phyloP scores from a whole-genome alignment of 768 basidiomycete species.

The Lentinula aciculospora region DNA sequence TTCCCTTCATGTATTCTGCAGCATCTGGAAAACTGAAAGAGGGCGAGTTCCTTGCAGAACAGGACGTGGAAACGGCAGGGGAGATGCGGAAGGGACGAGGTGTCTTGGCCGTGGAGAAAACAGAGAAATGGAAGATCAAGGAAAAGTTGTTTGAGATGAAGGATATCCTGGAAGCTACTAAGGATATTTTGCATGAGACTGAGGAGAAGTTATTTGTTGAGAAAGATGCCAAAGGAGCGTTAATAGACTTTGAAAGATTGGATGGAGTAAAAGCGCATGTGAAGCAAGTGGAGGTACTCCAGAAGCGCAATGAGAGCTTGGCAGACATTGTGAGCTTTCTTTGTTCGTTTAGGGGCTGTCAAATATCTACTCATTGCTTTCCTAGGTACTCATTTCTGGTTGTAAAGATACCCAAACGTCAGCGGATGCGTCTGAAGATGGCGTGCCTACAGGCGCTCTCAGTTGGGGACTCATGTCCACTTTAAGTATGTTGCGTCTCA shows the following conservation, averaged over 20 bases:
- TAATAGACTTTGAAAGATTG: not conserved
- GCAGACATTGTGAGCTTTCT: slow-evolving; percentile 1
- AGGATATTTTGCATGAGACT: slow-evolving; percentile 3
- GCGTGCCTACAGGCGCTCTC: slow-evolving; percentile 42
- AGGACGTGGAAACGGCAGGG: not conserved
- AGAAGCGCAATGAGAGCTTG: slow-evolving; percentile 4
- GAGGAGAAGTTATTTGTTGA: slow-evolving; percentile 4
- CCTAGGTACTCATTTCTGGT: slow-evolving; percentile 34
- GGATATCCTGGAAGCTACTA: slow-evolving; percentile 5
- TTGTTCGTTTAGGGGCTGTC: not conserved
- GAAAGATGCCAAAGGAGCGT: not conserved
- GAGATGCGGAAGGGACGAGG: not conserved
- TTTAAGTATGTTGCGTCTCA: slow-evolving; percentile 9
- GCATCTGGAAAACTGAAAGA: slow-evolving; percentile 6
- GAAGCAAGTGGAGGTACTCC: not conserved
- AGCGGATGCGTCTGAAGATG: slow-evolving; percentile 37
- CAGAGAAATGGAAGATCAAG: not conserved
- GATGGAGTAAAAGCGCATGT: slow-evolving; percentile 7
- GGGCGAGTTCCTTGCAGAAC: not conserved
- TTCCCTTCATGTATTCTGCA: slow-evolving; percentile 6
- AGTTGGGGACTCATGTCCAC: slow-evolving; percentile 28
- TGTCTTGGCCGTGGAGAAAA: slow-evolving; percentile 4
- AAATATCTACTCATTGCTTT: not conserved
- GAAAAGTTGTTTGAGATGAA: slow-evolving; percentile 1
- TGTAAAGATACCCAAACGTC: slow-evolving; percentile 47